A percentile compares a stretch with the other conserved stretches of the same genome.
These are phyloP conservation scores for Fusarium begoniae DNA, from an alignment of 2,329 filamentous ascomycete genomes.

Conservation along the genomic window DNA sequence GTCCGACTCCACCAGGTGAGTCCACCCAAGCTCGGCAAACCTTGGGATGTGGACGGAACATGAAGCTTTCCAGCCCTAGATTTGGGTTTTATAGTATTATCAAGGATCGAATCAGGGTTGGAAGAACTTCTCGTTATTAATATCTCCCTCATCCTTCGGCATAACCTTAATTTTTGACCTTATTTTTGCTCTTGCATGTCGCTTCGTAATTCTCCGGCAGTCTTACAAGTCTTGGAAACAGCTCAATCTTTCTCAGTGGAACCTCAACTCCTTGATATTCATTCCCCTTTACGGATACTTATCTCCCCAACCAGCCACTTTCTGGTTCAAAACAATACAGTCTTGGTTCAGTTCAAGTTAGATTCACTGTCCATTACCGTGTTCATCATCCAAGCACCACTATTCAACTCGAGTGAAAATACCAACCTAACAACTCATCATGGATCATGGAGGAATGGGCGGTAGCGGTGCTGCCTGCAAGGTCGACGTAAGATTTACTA, in stretches of 20 bases:
- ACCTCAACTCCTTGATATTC: conserved; percentile 16
- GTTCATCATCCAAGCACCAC: background rate
- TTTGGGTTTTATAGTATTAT: background rate
- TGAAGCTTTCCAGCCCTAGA: conserved; percentile 1
- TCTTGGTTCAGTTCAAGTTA: background rate
- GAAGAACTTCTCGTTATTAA: conserved; percentile 16
- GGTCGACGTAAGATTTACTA: conserved; percentile 42
- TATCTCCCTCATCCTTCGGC: conserved; percentile 8
- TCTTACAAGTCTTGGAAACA: conserved; percentile 26
- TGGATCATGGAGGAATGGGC: conserved; percentile 32
- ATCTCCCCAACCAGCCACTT: conserved; percentile 6
- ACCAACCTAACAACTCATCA: background rate
- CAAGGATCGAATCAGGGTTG: background rate
- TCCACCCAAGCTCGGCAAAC: conserved; percentile 19
- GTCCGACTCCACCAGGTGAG: background rate
- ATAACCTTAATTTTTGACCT: background rate
- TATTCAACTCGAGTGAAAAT: background rate
- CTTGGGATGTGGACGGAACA: background rate
- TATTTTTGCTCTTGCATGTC: background rate
- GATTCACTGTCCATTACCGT: background rate
- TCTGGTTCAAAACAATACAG: background rate
- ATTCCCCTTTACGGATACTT: conserved; percentile 9
- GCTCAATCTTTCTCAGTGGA: conserved; percentile 38
- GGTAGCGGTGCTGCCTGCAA: conserved; percentile 43
- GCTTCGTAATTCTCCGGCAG: conserved; percentile 22